Evolutionary conservation across 441 rosid species (phyloP).

Genomic region (Syzygium syzygioides): DNA sequence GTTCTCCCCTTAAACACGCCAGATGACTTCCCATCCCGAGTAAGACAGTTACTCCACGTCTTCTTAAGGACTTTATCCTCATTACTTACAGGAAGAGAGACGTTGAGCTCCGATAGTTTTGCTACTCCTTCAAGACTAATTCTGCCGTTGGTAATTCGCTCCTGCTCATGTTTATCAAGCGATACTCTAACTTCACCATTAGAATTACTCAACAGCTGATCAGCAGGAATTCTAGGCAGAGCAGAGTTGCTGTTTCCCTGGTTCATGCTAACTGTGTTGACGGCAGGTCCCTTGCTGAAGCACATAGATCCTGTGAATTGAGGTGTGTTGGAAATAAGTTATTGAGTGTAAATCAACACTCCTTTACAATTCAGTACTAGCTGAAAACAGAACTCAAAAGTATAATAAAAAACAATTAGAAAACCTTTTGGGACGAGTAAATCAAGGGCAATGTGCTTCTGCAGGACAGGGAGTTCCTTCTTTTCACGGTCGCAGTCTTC

Average conservation of each 20-base stretch:
- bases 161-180: slow-evolving; percentile 29
- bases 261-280: slow-evolving; percentile 29
- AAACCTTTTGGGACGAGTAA: slow-evolving; percentile 89
- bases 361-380: not conserved
- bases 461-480: slow-evolving; percentile 67
- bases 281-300: slow-evolving; percentile 40
- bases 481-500: slow-evolving; percentile 80
- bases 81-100: slow-evolving; percentile 21
- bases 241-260: slow-evolving; percentile 26
- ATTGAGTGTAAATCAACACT: not conserved
- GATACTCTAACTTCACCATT: slow-evolving; percentile 28
- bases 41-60: slow-evolving; percentile 27
- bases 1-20: slow-evolving; percentile 66
- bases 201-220: slow-evolving; percentile 23
- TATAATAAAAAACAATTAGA: slow-evolving; percentile 1
- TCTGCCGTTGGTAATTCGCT: slow-evolving; percentile 23
- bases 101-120: slow-evolving; percentile 27
- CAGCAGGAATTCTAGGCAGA: slow-evolving; percentile 23
- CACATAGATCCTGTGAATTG: slow-evolving; percentile 35
- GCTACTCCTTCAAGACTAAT: slow-evolving; percentile 26
- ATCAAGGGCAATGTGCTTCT: slow-evolving; percentile 63
- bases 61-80: slow-evolving; percentile 28
- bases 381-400: not conserved
- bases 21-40: slow-evolving; percentile 30
- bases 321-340: not conserved